Percentiles rank a stretch among this genome's conserved stretches.
phyloP scores from a whole-genome alignment of 2,329 filamentous ascomycete genomes.

The Apiospora kogelbergensis region DNA sequence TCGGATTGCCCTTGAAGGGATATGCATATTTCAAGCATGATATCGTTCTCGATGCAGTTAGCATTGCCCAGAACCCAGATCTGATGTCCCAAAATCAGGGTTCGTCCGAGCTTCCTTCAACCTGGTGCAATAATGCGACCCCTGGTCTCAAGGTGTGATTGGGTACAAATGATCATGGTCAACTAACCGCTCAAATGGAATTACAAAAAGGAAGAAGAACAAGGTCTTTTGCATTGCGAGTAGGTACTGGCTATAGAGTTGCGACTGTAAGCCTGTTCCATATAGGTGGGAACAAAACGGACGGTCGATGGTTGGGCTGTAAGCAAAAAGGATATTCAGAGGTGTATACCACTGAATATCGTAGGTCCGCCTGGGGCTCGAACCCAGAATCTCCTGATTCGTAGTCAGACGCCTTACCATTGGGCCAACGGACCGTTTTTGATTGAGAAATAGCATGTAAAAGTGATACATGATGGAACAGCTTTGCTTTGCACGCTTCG shows the following conservation, averaged over 20 bases:
- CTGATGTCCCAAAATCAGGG: background rate
- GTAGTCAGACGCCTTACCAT: slow-evolving; percentile 43
- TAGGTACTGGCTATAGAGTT: background rate
- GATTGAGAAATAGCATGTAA: background rate
- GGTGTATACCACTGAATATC: background rate
- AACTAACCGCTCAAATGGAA: background rate
- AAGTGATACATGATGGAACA: background rate
- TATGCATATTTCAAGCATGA: background rate
- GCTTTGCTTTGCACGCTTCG: background rate
- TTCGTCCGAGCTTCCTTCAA: slow-evolving; percentile 1
- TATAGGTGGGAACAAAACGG: no score
- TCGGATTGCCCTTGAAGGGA: background rate
- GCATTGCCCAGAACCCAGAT: background rate
- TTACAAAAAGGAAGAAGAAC: background rate
- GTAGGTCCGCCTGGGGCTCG: slow-evolving; percentile 15
- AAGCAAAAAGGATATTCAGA: background rate
- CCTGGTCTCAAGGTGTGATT: background rate
- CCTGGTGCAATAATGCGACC: background rate
- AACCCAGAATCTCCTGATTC: slow-evolving; percentile 24
- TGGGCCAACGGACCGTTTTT: slow-evolving; percentile 26
- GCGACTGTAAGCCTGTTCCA: background rate
- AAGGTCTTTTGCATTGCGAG: background rate
- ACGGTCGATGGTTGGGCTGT: background rate
- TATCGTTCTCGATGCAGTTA: background rate
- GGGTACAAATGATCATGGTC: background rate